Evolutionary conservation across 2,329 filamentous ascomycete genomes (phyloP), one percentile per base, ranked within the genome.

Genomic region (Trichoderma sp.): DNA sequence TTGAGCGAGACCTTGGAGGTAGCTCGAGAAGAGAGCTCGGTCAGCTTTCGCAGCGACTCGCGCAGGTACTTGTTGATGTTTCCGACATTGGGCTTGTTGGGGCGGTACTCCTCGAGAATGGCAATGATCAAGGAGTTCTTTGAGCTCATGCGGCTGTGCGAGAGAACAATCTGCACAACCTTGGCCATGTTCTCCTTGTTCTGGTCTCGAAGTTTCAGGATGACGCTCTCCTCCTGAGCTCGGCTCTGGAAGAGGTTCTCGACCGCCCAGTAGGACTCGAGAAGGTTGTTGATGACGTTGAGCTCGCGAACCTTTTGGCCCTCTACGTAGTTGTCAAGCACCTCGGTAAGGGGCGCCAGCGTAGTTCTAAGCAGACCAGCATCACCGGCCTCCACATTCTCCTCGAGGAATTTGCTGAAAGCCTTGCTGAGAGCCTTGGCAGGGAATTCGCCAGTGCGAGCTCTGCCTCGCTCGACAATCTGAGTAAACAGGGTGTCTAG

Each of bases 1-100:
- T 99, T 99, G 73, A 99, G 87, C 0, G 95, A 93, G 52, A 99
- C 95, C 89, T 98, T 99, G 73, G 95, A 93, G 13, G 95, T 96
- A 61, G 86, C 77, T 84, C 89, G 82, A 82, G 92, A 82, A 13
- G 90, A 94, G 16, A 99, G 88, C 79, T 99, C 96, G 0, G 96
- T 94, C 73, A 99, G 86, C 81, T 91, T 91, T 77, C 91, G 91
- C 30, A 99, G 87, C 21, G 91, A 87, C 4, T 90, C 88, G 74
- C 94, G 91, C 80, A 99, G 90, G 81, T 94, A 89, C 80, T 96
- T 97, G 79, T 87, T 90, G 68, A 98, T 89, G 76, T 96, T 96
- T 76, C 93, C 93, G 70, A 91, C 90, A 71, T 92, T 90, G 56
- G 96, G 94, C 83, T 92, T 96, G 84, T 98, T 98, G 69, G 96